Evolutionary conservation across 768 basidiomycete species (phyloP), one percentile per base, ranked within the genome.

Genomic region (Candolleomyces efflorescens): DNA sequence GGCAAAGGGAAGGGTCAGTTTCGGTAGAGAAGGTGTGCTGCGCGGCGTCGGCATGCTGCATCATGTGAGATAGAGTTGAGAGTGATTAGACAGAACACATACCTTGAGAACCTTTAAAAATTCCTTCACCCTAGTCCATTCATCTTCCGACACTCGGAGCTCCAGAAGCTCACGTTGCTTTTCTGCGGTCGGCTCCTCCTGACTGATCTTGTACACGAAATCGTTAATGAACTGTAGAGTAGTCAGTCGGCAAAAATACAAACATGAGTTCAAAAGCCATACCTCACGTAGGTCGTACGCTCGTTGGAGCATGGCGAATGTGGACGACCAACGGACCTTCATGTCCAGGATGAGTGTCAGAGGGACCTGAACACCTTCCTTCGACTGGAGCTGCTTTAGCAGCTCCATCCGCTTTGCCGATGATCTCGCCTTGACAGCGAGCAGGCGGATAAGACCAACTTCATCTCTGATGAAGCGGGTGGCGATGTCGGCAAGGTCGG

Each of bases 41-140:
- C 1, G 69, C 65, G 15, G 54, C 24, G 52, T 73, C 69, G 3
- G 71, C 70, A 58, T 63, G 58, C 71, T 73, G 37, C 6, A 20
- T 43, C 3, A n/a, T 13, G 13, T 57, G 17, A 38, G 11, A 55
- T 26, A 32, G 4, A 54, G 10, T 15, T 36, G 18, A 2, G 38
- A 56, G 52, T 15, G 32, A 32, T 23, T 26, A 10, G 50, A 18
- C 44, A 41, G 32, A 27, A 45, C 32, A 62, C 63, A 22, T 60
- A 71, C 68, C 23, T 47, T 50, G 17, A 71, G 60, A 1, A 69
- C 18, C 23, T 56, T 57, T 7, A 60, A 47, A 23, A 67, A 63
- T 15, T 51, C 22, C 15, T 61, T 24, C 13, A 71, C 62, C 0
- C 61, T 51, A 2, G 26, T 41, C 71, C 71, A 73, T 48, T 73